These are phyloP conservation scores for Diaporthe vexans DNA, from an alignment of 2,329 filamentous ascomycete species.

Conservation along the genomic window DNA sequence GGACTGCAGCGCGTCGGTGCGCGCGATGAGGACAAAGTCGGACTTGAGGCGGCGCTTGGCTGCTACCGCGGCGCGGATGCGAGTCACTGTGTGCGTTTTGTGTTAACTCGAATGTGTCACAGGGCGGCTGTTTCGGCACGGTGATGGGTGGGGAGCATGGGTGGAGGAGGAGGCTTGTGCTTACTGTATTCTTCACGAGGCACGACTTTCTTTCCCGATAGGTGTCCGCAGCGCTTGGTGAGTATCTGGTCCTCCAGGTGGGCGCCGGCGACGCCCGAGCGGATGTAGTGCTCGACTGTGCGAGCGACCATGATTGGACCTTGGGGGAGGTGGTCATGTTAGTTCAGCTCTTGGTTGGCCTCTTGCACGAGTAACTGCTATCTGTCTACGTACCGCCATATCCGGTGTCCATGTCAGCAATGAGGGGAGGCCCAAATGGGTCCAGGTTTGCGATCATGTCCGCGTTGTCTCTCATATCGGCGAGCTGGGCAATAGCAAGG, in stretches of 20 bases:
- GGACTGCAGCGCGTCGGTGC: slow-evolving; percentile 68
- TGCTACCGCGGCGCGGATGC: slow-evolving; percentile 50
- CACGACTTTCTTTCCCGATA: slow-evolving; percentile 54
- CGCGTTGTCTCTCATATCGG: slow-evolving; percentile 66
- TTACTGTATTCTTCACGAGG: slow-evolving; percentile 47
- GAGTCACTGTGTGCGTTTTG: slow-evolving; percentile 33
- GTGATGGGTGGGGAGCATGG: too few species aligned
- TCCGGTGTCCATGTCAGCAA: slow-evolving; percentile 68
- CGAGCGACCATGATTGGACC: slow-evolving; percentile 55
- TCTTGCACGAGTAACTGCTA: too few species aligned
- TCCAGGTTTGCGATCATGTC: slow-evolving; percentile 67
- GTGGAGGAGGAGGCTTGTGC: neutral
- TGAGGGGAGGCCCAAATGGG: slow-evolving; percentile 59
- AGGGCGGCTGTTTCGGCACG: too few species aligned
- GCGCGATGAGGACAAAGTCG: slow-evolving; percentile 72
- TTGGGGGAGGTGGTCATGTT: slow-evolving; percentile 30
- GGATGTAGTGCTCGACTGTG: slow-evolving; percentile 64
- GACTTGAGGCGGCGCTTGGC: slow-evolving; percentile 51
- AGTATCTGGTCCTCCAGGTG: slow-evolving; percentile 54
- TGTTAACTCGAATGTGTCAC: neutral
- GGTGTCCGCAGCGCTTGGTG: slow-evolving; percentile 56
- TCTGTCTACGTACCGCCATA: slow-evolving; percentile 59
- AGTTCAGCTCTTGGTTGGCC: neutral
- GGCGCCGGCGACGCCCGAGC: slow-evolving; percentile 62
- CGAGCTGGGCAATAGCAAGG: slow-evolving; percentile 67